Evolutionary conservation across 208 protist species (phyloP).

Genomic region (Naegleria lovaniensis): DNA sequence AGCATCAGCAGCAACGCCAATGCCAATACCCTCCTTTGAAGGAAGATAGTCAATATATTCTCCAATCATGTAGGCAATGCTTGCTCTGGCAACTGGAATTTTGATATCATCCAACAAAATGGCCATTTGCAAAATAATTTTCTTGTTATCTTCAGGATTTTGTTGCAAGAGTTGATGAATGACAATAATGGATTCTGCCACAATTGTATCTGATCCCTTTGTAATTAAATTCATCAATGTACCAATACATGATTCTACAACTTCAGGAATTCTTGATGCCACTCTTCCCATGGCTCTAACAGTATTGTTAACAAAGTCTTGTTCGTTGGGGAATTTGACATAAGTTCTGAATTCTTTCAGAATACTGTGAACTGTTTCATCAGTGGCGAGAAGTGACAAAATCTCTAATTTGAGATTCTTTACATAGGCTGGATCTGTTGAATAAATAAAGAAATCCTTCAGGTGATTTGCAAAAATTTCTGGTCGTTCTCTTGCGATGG

Average conservation of each 20-base stretch:
- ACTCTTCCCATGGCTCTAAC: conserved; percentile 61
- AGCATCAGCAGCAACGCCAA: conserved; percentile 45
- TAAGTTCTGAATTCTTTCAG: conserved; percentile 68
- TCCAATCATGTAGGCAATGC: conserved; percentile 87
- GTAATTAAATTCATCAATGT: conserved; percentile 48
- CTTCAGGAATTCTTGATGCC: conserved; percentile 49
- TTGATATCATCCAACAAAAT: conserved; percentile 45
- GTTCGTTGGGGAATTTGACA: conserved; percentile 50
- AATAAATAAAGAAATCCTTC: conserved; percentile 67
- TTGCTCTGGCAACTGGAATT: conserved; percentile 71
- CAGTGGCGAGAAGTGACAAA: conserved; percentile 59
- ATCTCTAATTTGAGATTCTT: conserved; percentile 71
- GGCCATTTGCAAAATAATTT: conserved; percentile 47
- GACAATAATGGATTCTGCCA: conserved; percentile 75
- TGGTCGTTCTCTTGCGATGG: conserved; percentile 59
- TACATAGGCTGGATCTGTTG: conserved; percentile 63
- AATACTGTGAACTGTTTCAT: conserved; percentile 63
- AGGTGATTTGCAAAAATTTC: conserved; percentile 63
- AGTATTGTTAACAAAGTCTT: conserved; percentile 50
- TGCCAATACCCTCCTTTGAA: conserved; percentile 55
- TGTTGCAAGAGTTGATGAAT: conserved; percentile 76
- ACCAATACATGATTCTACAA: conserved; percentile 54
- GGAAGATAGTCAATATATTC: conserved; percentile 72
- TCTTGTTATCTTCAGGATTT: conserved; percentile 31
- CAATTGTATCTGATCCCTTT: conserved; percentile 48